Percentiles rank a stretch among this genome's conserved stretches.
Conservation (phyloP, 2,329 filamentous ascomycete species). For the Reticulascus tulasneorum region DNA sequence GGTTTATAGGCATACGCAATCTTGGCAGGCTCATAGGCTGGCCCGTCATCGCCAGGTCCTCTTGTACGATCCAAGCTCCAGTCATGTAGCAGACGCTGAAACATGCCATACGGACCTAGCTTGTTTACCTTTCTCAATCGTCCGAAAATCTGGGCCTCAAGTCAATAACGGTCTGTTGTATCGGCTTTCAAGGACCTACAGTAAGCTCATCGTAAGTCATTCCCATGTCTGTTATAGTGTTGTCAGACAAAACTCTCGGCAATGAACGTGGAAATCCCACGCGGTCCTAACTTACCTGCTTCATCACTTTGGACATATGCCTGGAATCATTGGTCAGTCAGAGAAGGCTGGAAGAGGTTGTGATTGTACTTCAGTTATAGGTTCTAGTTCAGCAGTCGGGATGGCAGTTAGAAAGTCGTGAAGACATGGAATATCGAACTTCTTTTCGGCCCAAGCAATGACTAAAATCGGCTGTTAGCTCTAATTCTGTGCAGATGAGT, state of each 20-base stretch:
- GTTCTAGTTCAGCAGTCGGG: slow-evolving; percentile 55
- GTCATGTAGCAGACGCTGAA: slow-evolving; percentile 39
- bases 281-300: too few relatives aligned
- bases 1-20: slow-evolving; percentile 45
- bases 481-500: too few relatives aligned
- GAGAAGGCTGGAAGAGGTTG: too few relatives aligned
- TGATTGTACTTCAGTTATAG: slow-evolving; percentile 21
- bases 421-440: slow-evolving; percentile 62
- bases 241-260: too few relatives aligned
- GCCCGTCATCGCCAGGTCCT: slow-evolving; percentile 22
- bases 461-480: too few relatives aligned
- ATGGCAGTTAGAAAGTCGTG: slow-evolving; percentile 60
- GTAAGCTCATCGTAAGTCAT: slow-evolving; percentile 46
- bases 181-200: background rate
- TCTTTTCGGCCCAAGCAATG: slow-evolving; percentile 57
- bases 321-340: too few relatives aligned
- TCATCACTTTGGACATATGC: too few relatives aligned
- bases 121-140: slow-evolving; percentile 41
- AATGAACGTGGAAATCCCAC: too few relatives aligned
- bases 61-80: slow-evolving; percentile 33
- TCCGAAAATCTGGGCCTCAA: slow-evolving; percentile 24
- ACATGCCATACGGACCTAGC: slow-evolving; percentile 44
- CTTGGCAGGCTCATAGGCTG: slow-evolving; percentile 30
- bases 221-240: too few relatives aligned
- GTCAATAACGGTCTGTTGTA: too few relatives aligned